Evolutionary conservation across 2,329 filamentous ascomycete species (phyloP), one percentile per base, ranked within the genome.

Genomic region (Macroventuria anomochaeta): DNA sequence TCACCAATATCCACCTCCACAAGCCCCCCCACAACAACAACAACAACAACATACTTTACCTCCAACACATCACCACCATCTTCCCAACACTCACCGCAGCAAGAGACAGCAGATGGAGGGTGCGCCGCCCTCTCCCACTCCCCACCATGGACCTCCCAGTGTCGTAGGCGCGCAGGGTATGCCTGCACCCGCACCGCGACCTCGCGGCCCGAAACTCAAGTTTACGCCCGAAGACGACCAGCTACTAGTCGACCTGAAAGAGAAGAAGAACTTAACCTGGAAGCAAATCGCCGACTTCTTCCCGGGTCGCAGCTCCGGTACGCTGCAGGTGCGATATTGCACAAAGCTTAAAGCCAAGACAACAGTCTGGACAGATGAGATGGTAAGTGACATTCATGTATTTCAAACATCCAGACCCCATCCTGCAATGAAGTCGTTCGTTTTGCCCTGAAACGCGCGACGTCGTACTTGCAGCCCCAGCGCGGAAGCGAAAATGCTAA

Each of bases 211-310:
- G 6, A 97, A 96, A 77, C 81, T 96, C 64, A 96, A 96, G 76
- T 97, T 97, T 71, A 96, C 92, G 0, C 87, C 90, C 8, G 92
- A 96, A 74, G 93, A 97, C 71, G 93, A 97, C 74, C 87, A 90
- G 63, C 79, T 96, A 40, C 81, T 97, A 47, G 88, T 96, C 51
- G 90, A 96, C 70, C 80, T 97, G 58, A 97, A 97, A 75, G 93
- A 97, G 76, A 93, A 95, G 69, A 96, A 95, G 75, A 93, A 91
- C 70, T 80, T 97, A 71, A 96, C 93, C 4, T 97, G 93, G 93
- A 96, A 96, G 77, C 93, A 97, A 80, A 97, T 97, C 69, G 91
- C 92, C 51, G 93, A 96, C 70, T 96, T 96, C 77, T 97, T 97
- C 65, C 93, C 93, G 0, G 93, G 92, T 1, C 83, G 93, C 53